These are phyloP conservation scores for Chlorella sp. DNA, from an alignment of 139 green algal genomes.

Conservation along the genomic window DNA sequence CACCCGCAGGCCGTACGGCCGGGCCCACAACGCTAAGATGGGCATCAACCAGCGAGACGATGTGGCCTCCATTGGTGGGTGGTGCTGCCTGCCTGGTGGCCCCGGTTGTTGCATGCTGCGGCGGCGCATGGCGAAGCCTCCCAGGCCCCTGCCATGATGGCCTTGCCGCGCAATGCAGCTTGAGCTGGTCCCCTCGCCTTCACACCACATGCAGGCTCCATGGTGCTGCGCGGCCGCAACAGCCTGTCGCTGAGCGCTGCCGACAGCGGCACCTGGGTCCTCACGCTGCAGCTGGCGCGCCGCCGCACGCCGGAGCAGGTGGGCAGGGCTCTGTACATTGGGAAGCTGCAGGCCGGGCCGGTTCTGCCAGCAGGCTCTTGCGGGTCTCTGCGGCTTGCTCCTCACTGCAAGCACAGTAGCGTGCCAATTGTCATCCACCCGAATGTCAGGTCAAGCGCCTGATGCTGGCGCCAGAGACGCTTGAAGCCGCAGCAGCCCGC, in stretches of 20 bases:
- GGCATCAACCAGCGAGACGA: constrained; percentile 83
- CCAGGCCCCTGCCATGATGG: too few species aligned
- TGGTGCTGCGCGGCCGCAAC: constrained; percentile 52
- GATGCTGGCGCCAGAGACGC: constrained; percentile 63
- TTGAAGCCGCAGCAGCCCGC: constrained; percentile 53
- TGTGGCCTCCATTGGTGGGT: constrained; percentile 57
- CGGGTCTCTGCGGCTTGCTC: too few species aligned
- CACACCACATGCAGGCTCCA: constrained; percentile 39
- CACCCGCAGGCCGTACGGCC: constrained; percentile 50
- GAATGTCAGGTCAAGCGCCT: constrained; percentile 75
- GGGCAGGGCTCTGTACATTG: too few species aligned
- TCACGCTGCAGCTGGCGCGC: constrained; percentile 61
- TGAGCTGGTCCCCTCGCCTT: too few species aligned
- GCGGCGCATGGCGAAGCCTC: too few species aligned
- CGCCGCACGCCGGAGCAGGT: constrained; percentile 49
- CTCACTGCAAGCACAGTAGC: too few species aligned
- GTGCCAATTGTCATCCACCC: too few species aligned
- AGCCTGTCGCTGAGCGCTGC: constrained; percentile 42
- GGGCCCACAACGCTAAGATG: constrained; percentile 63
- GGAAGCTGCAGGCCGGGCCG: neutral
- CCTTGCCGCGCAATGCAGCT: too few species aligned
- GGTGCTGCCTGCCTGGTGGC: neutral
- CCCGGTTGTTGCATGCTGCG: too few species aligned
- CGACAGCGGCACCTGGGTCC: constrained; percentile 48
- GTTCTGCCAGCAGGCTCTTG: too few species aligned